Evolutionary conservation across 768 basidiomycete species (phyloP), one percentile per base, ranked within the genome.

Genomic region (Termitomyces sp.): DNA sequence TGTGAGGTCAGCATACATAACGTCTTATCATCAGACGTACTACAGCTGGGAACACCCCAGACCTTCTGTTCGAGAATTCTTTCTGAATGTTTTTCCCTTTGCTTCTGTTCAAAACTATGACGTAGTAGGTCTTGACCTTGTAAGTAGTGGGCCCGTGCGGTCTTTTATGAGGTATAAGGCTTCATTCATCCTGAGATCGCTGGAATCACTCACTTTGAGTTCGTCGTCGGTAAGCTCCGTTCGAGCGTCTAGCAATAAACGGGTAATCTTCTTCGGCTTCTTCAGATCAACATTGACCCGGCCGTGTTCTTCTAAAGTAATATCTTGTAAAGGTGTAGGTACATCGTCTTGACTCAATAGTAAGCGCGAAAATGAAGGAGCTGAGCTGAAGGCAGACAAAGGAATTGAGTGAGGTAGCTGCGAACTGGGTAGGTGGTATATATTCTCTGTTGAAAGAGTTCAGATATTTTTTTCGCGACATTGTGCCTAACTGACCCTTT

Each of bases 141-240:
- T 16, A 89, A 65, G 67, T 94, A 93, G 60, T 85, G 77, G 36
- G 82, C 75, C 30, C 91, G 81, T 26, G 88, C 84, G 57, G 76
- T 71, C 87, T 89, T 51, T 49, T 14, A 27, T 27, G 12, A 18
- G 40, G 48, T 44, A 37, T 36, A 18, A 56, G 14, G 60, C 52
- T 55, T 44, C 2, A 40, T 59, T 8, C 50, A 46, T 49, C 12
- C 13, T 36, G 52, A 33, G 40, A 39, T 14, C 8, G 9, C 14
- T 26, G 5, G 10, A 6, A 40, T 24, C 37, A 27, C 68, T 59
- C 56, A 84, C 92, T 76, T 87, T 88, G 44, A 94, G 75, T 71
- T 94, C 90, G 4, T 89, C 87, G 58, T 93, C 89, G 5, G 91
- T 90, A 37, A 94, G 72, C 67, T 94, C 92, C 5, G 85, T 94